These are phyloP conservation scores for Globisporangium splendens DNA, from an alignment of 352 stramenopile species.

Conservation along the genomic window DNA sequence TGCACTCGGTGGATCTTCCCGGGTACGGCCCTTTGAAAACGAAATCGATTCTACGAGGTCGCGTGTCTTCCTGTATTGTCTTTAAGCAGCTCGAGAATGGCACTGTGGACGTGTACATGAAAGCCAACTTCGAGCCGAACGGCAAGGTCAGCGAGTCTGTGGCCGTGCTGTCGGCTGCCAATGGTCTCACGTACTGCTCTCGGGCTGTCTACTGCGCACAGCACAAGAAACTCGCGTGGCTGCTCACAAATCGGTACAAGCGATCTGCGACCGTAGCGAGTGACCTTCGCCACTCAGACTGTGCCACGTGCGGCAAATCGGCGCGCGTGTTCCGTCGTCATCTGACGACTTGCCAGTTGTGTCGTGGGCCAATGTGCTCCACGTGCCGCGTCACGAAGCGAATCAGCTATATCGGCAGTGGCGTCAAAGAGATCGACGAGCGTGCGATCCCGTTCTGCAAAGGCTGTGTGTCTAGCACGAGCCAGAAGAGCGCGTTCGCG, in stretches of 20 bases:
- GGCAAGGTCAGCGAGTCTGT: conserved; percentile 28
- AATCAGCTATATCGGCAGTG: conserved; percentile 7
- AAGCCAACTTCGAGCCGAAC: conserved; percentile 34
- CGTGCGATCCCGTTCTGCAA: conserved; percentile 5
- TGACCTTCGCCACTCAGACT: neutral
- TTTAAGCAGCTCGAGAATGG: conserved; percentile 28
- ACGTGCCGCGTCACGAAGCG: conserved; percentile 10
- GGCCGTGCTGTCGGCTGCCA: conserved; percentile 22
- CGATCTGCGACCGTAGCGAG: neutral
- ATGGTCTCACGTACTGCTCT: conserved; percentile 19
- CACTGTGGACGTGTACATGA: conserved; percentile 47
- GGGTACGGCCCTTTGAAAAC: conserved; percentile 28
- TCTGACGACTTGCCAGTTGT: conserved; percentile 4
- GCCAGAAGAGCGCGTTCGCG: neutral
- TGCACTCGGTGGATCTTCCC: conserved; percentile 38
- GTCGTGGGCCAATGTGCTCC: conserved; percentile 7
- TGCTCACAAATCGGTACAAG: neutral
- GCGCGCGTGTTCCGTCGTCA: conserved; percentile 2
- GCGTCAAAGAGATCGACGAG: conserved; percentile 8
- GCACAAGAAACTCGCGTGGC: conserved; percentile 25
- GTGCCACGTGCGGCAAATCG: conserved; percentile 6
- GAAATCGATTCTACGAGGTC: conserved; percentile 32
- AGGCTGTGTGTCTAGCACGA: conserved; percentile 5
- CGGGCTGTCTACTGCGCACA: conserved; percentile 32
- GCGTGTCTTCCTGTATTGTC: conserved; percentile 40